phyloP scores from a whole-genome alignment of 495 filamentous ascomycete genomes.

The Sordaria brevicollis region DNA sequence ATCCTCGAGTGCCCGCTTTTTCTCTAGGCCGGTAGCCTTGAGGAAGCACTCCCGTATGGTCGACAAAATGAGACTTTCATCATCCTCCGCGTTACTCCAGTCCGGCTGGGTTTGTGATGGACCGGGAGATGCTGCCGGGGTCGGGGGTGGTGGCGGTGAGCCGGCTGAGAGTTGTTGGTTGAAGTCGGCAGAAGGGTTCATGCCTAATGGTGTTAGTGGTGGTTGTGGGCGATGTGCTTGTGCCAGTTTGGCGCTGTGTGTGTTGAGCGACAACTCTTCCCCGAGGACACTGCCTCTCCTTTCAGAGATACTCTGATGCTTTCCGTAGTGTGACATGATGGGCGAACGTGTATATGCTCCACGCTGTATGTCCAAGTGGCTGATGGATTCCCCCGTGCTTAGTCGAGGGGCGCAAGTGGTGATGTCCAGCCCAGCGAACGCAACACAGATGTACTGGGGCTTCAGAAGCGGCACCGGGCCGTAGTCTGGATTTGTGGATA shows the following conservation, averaged over 20 bases:
- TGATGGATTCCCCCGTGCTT: not conserved
- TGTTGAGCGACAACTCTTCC: slow-evolving; percentile 35
- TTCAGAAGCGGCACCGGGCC: not conserved
- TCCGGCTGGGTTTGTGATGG: slow-evolving; percentile 40
- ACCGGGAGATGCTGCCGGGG: slow-evolving; percentile 46
- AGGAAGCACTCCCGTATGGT: slow-evolving; percentile 41
- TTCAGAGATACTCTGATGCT: slow-evolving; percentile 32
- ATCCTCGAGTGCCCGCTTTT: slow-evolving; percentile 61
- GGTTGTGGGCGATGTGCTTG: slow-evolving; percentile 38
- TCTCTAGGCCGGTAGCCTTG: slow-evolving; percentile 37
- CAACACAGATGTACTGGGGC: not conserved
- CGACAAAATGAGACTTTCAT: slow-evolving; percentile 42
- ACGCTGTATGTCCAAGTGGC: not conserved
- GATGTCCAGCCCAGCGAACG: not conserved
- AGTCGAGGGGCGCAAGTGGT: slow-evolving; percentile 1
- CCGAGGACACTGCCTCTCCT: slow-evolving; percentile 31
- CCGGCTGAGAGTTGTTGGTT: slow-evolving; percentile 38
- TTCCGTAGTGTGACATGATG: slow-evolving; percentile 30
- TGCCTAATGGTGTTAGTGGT: slow-evolving; percentile 45
- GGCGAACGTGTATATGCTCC: not conserved
- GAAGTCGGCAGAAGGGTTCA: slow-evolving; percentile 44
- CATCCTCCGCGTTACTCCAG: slow-evolving; percentile 41
- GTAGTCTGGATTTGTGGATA: not conserved
- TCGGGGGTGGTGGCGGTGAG: slow-evolving; percentile 46
- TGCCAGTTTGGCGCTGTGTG: slow-evolving; percentile 34